These are phyloP conservation scores for Mrakia frigida DNA, from an alignment of 768 basidiomycete genomes.

Conservation along the genomic window DNA sequence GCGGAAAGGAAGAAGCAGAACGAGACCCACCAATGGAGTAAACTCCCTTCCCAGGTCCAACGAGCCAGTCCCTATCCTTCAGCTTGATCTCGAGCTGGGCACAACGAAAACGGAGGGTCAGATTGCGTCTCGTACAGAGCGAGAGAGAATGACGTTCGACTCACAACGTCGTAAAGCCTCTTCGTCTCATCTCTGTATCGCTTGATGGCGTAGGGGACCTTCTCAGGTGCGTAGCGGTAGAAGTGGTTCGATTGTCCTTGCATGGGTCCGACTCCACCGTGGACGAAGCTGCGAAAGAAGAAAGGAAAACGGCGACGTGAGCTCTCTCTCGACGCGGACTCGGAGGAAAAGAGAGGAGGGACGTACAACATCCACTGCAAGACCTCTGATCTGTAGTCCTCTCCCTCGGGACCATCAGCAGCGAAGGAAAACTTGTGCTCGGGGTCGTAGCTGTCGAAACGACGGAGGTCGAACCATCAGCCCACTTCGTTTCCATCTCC, in stretches of 20 bases:
- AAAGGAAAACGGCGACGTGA: background rate
- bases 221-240: conserved; percentile 57
- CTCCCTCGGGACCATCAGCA: background rate
- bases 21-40: conserved; percentile 52
- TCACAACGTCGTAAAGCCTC: conserved; percentile 66
- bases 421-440: conserved; percentile 56
- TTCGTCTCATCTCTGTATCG: conserved; percentile 76
- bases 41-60: conserved; percentile 64
- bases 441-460: conserved; percentile 55
- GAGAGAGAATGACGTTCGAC: too few species aligned
- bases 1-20: background rate
- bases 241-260: conserved; percentile 61
- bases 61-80: conserved; percentile 68
- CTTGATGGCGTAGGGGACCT: conserved; percentile 48
- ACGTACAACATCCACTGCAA: conserved; percentile 25
- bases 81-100: conserved; percentile 65
- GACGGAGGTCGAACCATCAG: background rate
- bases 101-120: too few species aligned
- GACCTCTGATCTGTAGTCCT: conserved; percentile 24
- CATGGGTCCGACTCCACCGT: conserved; percentile 61
- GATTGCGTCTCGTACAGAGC: too few species aligned
- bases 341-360: background rate
- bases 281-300: conserved; percentile 4
- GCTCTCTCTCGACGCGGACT: too few species aligned
- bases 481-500: background rate